These are phyloP conservation scores for Globisporangium polare DNA, from an alignment of 352 stramenopile genomes.

Conservation along the genomic window DNA sequence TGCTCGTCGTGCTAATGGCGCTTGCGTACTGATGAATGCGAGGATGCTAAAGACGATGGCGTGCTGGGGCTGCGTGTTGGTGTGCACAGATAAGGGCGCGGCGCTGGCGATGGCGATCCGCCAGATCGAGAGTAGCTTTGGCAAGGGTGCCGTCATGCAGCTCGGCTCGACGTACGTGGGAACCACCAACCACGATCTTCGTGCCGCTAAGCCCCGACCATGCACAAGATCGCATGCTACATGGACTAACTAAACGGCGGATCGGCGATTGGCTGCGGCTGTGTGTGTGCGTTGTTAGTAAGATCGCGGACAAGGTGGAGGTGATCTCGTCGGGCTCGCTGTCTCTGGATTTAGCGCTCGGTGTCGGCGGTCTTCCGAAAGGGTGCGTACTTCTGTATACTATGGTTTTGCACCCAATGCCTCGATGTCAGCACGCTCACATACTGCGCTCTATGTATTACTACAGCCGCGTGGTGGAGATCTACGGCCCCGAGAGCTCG, in stretches of 20 bases:
- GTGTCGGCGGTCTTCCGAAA: constrained; percentile 93
- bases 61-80: neutral
- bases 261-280: no score
- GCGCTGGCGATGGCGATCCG: constrained; percentile 94
- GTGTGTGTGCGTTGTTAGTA: constrained; percentile 23
- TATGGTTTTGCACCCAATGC: no score
- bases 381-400: constrained; percentile 44
- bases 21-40: neutral
- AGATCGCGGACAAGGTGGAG: constrained; percentile 88
- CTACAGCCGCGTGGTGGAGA: constrained; percentile 96
- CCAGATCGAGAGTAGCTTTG: constrained; percentile 96
- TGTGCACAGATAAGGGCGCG: constrained; percentile 53
- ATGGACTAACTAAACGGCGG: no score
- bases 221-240: no score
- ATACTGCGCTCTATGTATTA: no score
- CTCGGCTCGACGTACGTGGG: constrained; percentile 84
- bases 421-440: no score
- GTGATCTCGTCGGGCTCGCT: constrained; percentile 94
- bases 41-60: neutral
- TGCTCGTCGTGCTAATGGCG: neutral
- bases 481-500: constrained; percentile 97
- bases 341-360: constrained; percentile 90
- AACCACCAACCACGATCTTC: neutral
- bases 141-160: constrained; percentile 95
- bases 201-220: no score